Percentiles rank a stretch among this genome's conserved stretches.
These are phyloP conservation scores for Phaeosphaeriaceae sp. DNA, from an alignment of 2,329 filamentous ascomycete genomes.

Conservation along the genomic window DNA sequence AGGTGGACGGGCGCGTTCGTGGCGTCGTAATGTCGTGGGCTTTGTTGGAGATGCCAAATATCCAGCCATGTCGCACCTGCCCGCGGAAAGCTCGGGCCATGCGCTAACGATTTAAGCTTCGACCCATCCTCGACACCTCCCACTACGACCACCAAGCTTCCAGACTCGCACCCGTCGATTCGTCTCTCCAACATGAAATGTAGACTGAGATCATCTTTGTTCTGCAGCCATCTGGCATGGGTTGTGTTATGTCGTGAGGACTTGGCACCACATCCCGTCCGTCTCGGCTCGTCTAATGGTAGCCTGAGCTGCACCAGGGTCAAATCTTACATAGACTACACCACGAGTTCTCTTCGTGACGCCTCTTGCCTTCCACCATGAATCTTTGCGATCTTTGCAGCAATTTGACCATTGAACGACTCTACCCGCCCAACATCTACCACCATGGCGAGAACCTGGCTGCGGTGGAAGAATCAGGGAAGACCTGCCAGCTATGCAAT, in stretches of 20 bases:
- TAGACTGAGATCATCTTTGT: no score
- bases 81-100: background rate
- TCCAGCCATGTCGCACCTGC: slow-evolving; percentile 2
- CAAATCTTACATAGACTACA: no score
- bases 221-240: no score
- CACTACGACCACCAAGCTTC: no score
- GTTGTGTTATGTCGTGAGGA: no score
- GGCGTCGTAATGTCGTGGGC: slow-evolving; percentile 2
- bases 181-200: no score
- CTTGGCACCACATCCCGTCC: no score
- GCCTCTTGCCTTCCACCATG: background rate
- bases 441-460: slow-evolving; percentile 1
- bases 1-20: slow-evolving; percentile 7
- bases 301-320: no score
- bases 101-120: background rate
- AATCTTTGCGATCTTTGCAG: slow-evolving; percentile 1
- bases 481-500: slow-evolving; percentile 3
- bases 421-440: slow-evolving; percentile 6
- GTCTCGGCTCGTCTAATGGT: no score
- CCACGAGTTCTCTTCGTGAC: no score
- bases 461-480: background rate
- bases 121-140: background rate
- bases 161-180: no score
- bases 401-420: background rate
- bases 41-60: slow-evolving; percentile 9